A percentile compares a stretch with the other conserved stretches of the same genome.
These are phyloP conservation scores for Oryza glumipatula DNA, from an alignment of 176 grass and related monocot species.

Conservation along the genomic window DNA sequence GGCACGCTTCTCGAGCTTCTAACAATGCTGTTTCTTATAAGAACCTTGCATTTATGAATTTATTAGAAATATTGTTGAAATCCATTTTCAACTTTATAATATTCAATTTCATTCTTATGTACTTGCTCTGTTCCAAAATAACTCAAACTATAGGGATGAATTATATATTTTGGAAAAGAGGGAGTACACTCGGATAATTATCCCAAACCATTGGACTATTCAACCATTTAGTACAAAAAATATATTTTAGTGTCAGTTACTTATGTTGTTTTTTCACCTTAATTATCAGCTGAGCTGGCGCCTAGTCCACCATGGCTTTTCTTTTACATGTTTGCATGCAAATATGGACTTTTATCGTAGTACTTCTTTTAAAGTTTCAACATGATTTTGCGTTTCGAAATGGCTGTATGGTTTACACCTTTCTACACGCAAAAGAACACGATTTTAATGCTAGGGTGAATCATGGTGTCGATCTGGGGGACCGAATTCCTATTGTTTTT, in stretches of 20 bases:
- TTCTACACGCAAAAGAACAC: neutral
- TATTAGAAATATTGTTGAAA: too few species aligned
- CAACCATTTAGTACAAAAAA: too few species aligned
- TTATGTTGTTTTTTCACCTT: neutral
- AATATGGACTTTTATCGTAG: neutral
- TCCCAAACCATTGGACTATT: too few species aligned
- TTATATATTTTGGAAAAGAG: too few species aligned
- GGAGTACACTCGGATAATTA: too few species aligned
- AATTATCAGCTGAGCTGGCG: neutral
- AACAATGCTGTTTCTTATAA: too few species aligned
- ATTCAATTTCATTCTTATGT: too few species aligned
- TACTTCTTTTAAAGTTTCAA: neutral
- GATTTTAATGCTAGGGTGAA: neutral
- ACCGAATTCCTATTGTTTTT: neutral
- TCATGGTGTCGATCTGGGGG: neutral
- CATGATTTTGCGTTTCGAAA: neutral
- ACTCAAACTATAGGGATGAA: too few species aligned
- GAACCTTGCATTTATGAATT: too few species aligned
- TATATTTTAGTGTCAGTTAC: neutral
- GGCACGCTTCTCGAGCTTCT: too few species aligned
- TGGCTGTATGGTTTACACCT: neutral
- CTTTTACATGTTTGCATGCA: neutral
- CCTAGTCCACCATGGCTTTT: neutral
- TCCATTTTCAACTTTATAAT: too few species aligned
- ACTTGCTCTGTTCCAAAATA: rapidly evolving